Conservation (phyloP, 108 stramenopile genomes). For the Conticribra guillardii region DNA sequence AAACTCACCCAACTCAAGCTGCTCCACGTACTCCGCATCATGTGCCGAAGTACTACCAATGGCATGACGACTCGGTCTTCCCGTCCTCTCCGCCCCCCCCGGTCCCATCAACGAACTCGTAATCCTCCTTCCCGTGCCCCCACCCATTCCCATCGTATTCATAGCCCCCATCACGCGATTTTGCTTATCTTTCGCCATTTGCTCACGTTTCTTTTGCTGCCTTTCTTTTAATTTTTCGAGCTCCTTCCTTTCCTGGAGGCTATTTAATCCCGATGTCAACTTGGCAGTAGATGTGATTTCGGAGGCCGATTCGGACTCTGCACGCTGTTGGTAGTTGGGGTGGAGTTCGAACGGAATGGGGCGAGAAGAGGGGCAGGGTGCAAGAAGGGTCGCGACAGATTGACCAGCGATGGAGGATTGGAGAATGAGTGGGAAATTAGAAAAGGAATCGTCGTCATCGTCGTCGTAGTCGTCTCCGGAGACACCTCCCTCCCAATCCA, state of each 20-base stretch:
- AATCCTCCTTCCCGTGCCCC: conserved; percentile 84
- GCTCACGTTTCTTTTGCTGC: conserved; percentile 74
- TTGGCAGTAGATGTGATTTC: conserved; percentile 63
- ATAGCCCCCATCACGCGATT: conserved; percentile 84
- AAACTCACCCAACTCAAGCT: conserved; percentile 68
- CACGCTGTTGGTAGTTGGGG: conserved; percentile 65
- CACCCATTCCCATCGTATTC: conserved; percentile 58
- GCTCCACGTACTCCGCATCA: conserved; percentile 86
- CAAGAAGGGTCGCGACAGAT: conserved; percentile 69
- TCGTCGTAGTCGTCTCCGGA: conserved; percentile 5
- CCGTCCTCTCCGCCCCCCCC: conserved; percentile 88
- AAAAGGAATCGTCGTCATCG: conserved; percentile 54
- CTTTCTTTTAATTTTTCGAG: conserved; percentile 71
- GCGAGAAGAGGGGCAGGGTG: conserved; percentile 65
- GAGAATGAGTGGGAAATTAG: conserved; percentile 72
- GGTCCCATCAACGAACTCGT: conserved; percentile 89
- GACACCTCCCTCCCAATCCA: conserved; percentile 69
- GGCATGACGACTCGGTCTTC: conserved; percentile 66
- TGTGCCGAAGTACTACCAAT: conserved; percentile 59
- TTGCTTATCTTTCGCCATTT: conserved; percentile 90
- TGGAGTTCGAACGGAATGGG: conserved; percentile 69
- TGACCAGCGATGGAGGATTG: conserved; percentile 78
- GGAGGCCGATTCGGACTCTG: conserved; percentile 57
- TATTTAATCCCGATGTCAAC: conserved; percentile 43
- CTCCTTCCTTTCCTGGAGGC: conserved; percentile 64